Evolutionary conservation across 352 stramenopile genomes (phyloP).

Genomic region (Phytopythium mirpurense): DNA sequence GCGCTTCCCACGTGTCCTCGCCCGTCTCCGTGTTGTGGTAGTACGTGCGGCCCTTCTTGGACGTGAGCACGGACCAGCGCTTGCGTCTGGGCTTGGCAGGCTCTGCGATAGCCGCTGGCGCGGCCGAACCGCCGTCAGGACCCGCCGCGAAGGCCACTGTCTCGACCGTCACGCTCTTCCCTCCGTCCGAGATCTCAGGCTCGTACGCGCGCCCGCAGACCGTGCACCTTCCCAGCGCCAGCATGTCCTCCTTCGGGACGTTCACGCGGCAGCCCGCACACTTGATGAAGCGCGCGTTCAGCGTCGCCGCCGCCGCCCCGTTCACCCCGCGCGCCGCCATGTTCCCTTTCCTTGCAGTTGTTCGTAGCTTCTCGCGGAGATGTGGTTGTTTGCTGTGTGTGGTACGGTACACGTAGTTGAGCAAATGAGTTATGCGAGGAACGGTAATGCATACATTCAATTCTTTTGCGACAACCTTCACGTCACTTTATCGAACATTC

Average conservation of each 20-base stretch:
- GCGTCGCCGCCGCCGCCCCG: conserved; percentile 40
- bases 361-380: too few relatives aligned
- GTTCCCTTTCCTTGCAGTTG: not conserved
- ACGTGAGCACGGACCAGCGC: conserved; percentile 61
- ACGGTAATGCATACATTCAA: not conserved
- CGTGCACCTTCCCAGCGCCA: conserved; percentile 52
- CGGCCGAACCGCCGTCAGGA: not conserved
- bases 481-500: not conserved
- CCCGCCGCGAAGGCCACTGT: conserved; percentile 35
- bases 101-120: not conserved
- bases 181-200: conserved; percentile 19
- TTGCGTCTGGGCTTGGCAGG: conserved; percentile 23
- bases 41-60: conserved; percentile 60
- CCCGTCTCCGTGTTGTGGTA: conserved; percentile 83
- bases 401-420: too few relatives aligned
- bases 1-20: conserved; percentile 74
- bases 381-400: too few relatives aligned
- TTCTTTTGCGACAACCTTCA: conserved; percentile 15
- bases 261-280: conserved; percentile 70
- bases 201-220: conserved; percentile 46
- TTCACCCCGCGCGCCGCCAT: conserved; percentile 49
- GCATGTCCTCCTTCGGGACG: conserved; percentile 73
- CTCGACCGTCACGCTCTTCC: conserved; percentile 16
- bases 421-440: not conserved
- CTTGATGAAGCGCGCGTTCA: conserved; percentile 82